Evolutionary conservation across 805 yeast genomes (phyloP), one percentile per base, ranked within the genome.

Genomic region (Yamadazyma akitaensis): DNA sequence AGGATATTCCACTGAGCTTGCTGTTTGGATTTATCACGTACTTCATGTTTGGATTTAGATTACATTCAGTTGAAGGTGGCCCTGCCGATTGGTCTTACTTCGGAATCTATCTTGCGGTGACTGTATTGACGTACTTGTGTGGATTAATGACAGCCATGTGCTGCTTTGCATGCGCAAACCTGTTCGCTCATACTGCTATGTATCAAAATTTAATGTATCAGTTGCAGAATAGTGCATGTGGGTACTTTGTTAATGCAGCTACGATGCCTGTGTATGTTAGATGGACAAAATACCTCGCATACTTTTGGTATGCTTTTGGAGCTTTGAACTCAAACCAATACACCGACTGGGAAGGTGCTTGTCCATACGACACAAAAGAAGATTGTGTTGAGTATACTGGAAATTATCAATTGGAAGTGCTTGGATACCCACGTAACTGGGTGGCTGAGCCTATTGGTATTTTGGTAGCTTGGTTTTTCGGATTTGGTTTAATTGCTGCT

Each of bases 211-310:
- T 81, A 44, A 75, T 81, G 50, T 85, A 80, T 59, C 87, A 89
- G 26, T 65, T 85, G 24, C 88, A 87, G 56, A 79, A 87, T 43
- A 78, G 85, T 74, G 88, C 88, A 0, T 83, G 88, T 61, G 96
- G 96, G 0, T 86, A 80, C 63, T 88, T 85, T 58, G 85, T 84
- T 18, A 87, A 88, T 61, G 80, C 90, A 0, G 69, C 72, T 7
- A 73, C 79, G 1, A 75, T 88, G 81, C 96, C 96, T 0, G 95
- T 86, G 1, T 89, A 89, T 57, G 95, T 88, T 8, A 72, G 88
- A 31, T 88, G 96, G 96, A 76, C 84, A 5, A 86, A 84, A 59
- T 88, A 85, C 62, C 68, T 83, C 47, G 83, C 92, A 0, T 85
- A 79, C 59, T 73, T 84, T 43, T 89, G 91, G 88, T 88, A 85